Conservation (phyloP, 73 alveolate genomes). For the Symbiodinium natans region DNA sequence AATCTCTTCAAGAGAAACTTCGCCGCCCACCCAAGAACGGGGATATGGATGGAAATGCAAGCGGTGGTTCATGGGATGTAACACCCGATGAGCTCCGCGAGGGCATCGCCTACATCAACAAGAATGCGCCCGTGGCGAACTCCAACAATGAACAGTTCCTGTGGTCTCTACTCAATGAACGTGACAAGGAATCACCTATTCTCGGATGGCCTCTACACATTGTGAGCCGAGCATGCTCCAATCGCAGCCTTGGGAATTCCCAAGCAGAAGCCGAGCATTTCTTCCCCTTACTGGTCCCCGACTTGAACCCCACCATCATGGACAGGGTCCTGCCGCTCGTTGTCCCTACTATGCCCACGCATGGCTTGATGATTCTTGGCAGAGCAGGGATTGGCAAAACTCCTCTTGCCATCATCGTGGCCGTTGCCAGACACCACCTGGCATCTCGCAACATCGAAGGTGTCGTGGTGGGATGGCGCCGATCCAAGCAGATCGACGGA, state of each 20-base stretch:
- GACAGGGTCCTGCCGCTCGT: slow-evolving; percentile 3
- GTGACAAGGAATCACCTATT: neutral
- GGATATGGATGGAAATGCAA: neutral
- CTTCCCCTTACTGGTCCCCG: slow-evolving; percentile 8
- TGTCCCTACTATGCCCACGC: neutral
- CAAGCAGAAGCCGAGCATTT: slow-evolving; percentile 33
- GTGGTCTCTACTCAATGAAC: slow-evolving; percentile 11
- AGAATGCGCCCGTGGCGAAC: slow-evolving; percentile 13
- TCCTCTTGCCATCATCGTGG: neutral
- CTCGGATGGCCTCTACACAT: slow-evolving; percentile 30
- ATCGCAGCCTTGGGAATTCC: slow-evolving; percentile 2
- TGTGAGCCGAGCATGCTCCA: slow-evolving; percentile 18
- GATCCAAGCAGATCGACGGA: slow-evolving; percentile 9
- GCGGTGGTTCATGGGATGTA: slow-evolving; percentile 21
- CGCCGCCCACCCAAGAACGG: too few relatives aligned
- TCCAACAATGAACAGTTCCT: slow-evolving; percentile 26
- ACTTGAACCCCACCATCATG: neutral
- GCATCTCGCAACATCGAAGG: neutral
- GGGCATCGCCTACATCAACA: slow-evolving; percentile 31
- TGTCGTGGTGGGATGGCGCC: neutral
- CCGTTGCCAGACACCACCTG: slow-evolving; percentile 12
- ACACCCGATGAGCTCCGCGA: slow-evolving; percentile 15
- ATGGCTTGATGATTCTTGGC: slow-evolving; percentile 28
- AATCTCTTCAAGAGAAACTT: neutral
- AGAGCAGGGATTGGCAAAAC: slow-evolving; percentile 50